Conservation (phyloP, 495 filamentous ascomycete species). For the Podospora pseudopauciseta region DNA sequence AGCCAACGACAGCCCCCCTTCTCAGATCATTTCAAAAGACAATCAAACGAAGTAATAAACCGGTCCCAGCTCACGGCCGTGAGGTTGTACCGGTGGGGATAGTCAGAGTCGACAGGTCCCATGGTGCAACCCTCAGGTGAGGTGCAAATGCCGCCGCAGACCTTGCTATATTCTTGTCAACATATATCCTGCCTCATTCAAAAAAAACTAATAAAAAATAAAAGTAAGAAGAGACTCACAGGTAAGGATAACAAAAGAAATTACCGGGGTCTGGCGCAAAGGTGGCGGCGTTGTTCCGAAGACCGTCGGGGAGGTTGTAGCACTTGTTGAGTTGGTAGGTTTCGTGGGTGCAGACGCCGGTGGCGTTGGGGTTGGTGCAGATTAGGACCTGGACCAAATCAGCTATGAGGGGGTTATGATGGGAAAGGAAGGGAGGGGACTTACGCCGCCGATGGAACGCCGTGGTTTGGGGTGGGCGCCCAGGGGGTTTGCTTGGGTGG, state of each 20-base stretch:
- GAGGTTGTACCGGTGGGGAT: constrained; percentile 38
- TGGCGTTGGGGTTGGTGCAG: constrained; percentile 42
- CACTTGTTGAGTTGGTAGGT: constrained; percentile 38
- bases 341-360: constrained; percentile 35
- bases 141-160: constrained; percentile 39
- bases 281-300: constrained; percentile 34
- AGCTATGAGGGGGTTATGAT: not conserved
- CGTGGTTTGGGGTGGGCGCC: not conserved
- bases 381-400: constrained; percentile 32
- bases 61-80: constrained; percentile 35
- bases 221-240: constrained; percentile 14
- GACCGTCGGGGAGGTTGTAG: constrained; percentile 33
- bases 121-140: constrained; percentile 47
- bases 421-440: not conserved
- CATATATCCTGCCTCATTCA: not conserved
- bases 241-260: constrained; percentile 40
- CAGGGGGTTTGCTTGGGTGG: not conserved
- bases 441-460: not conserved
- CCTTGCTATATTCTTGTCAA: constrained; percentile 4
- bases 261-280: constrained; percentile 42
- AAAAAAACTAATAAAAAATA: not conserved
- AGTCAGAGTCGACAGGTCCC: constrained; percentile 34
- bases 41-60: constrained; percentile 38
- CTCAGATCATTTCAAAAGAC: constrained; percentile 9
- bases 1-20: not conserved